A percentile compares a stretch with the other conserved stretches of the same genome.
These are phyloP conservation scores for Phlegmacium glaucopus DNA, from an alignment of 768 basidiomycete genomes.

Conservation along the genomic window DNA sequence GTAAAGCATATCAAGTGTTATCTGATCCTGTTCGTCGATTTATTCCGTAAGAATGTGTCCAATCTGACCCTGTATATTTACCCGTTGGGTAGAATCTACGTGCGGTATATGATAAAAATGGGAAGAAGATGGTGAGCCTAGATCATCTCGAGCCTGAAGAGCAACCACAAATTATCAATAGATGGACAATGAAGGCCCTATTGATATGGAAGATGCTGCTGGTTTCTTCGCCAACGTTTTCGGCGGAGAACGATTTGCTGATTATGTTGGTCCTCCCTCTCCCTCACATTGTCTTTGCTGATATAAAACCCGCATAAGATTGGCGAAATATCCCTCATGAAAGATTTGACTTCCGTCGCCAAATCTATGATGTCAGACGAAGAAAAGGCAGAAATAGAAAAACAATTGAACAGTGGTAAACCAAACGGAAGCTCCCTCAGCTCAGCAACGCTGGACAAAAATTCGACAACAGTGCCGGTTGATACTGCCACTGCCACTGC, in stretches of 20 bases:
- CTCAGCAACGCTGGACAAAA: constrained; percentile 8
- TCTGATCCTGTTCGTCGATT: constrained; percentile 54
- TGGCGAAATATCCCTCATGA: constrained; percentile 95
- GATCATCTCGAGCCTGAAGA: not conserved
- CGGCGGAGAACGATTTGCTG: constrained; percentile 87
- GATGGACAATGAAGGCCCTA: constrained; percentile 76
- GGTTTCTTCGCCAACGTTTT: constrained; percentile 96
- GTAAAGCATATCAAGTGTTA: constrained; percentile 94
- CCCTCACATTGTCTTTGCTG: not conserved
- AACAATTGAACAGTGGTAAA: constrained; percentile 45
- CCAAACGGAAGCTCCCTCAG: constrained; percentile 4
- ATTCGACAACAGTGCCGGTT: constrained; percentile 10
- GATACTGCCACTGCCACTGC: not conserved
- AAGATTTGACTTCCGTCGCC: constrained; percentile 84
- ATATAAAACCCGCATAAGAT: constrained; percentile 51
- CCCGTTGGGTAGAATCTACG: constrained; percentile 61
- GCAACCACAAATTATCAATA: constrained; percentile 15
- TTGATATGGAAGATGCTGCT: constrained; percentile 86
- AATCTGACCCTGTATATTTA: constrained; percentile 3
- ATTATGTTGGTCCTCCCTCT: constrained; percentile 62
- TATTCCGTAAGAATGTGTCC: constrained; percentile 31
- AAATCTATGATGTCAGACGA: constrained; percentile 90
- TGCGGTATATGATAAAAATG: constrained; percentile 92
- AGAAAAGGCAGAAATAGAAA: constrained; percentile 85
- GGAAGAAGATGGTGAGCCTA: constrained; percentile 72